These are phyloP conservation scores for Barbarea vulgaris DNA, from an alignment of 345 rosid species.

Conservation along the genomic window DNA sequence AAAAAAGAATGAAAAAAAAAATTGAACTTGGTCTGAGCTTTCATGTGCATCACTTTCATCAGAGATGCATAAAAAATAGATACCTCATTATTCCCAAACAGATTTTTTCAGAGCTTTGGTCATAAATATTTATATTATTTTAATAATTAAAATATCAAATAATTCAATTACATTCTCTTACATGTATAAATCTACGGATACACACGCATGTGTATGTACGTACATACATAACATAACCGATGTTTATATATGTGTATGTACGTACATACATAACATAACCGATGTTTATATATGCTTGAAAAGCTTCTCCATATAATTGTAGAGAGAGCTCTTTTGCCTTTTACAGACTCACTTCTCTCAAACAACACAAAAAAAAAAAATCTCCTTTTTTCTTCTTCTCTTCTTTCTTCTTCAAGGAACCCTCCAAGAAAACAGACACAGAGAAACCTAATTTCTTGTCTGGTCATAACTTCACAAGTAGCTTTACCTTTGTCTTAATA, in stretches of 20 bases:
- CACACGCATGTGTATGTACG: slow-evolving; percentile 36
- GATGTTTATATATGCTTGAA: slow-evolving; percentile 37
- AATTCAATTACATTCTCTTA: slow-evolving; percentile 41
- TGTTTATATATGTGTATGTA: slow-evolving; percentile 35
- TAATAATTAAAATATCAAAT: not conserved
- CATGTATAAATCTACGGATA: slow-evolving; percentile 45
- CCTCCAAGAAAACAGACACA: slow-evolving; percentile 33
- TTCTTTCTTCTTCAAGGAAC: slow-evolving; percentile 43
- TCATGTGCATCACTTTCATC: slow-evolving; percentile 47
- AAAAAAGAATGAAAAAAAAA: not conserved
- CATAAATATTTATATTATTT: slow-evolving; percentile 7
- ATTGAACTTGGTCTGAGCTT: slow-evolving; percentile 26
- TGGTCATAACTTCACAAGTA: slow-evolving; percentile 43
- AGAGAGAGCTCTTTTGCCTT: slow-evolving; percentile 43
- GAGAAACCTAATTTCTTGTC: slow-evolving; percentile 40
- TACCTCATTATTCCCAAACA: slow-evolving; percentile 46
- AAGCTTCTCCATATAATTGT: slow-evolving; percentile 52
- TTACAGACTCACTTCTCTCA: slow-evolving; percentile 43
- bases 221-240: slow-evolving; percentile 27
- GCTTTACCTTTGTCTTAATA: slow-evolving; percentile 29
- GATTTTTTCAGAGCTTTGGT: slow-evolving; percentile 37
- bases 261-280: slow-evolving; percentile 28
- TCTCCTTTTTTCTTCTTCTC: slow-evolving; percentile 37
- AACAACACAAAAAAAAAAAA: slow-evolving; percentile 43
- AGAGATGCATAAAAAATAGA: slow-evolving; percentile 41